phyloP scores from a whole-genome alignment of 140 eudicot species.

The Ambrosia hybrid region DNA sequence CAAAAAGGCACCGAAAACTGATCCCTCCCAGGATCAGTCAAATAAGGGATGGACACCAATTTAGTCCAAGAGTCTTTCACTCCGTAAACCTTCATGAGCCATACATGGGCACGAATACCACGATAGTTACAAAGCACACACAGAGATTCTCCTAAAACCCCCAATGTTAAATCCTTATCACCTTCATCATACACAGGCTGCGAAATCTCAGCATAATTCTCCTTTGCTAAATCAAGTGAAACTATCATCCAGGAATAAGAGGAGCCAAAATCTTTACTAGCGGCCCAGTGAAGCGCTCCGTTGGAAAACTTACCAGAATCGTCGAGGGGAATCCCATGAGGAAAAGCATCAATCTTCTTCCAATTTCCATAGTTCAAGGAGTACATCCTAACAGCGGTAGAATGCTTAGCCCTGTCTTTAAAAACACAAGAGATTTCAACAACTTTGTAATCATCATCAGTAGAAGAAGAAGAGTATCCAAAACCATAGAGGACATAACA shows the following conservation, averaged over 20 bases:
- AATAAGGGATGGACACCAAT: conserved; percentile 37
- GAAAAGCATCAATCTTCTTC: conserved; percentile 46
- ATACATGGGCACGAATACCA: conserved; percentile 36
- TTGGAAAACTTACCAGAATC: conserved; percentile 45
- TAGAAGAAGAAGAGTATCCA: conserved; percentile 26
- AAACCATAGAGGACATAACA: conserved; percentile 40
- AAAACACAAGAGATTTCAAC: conserved; percentile 38
- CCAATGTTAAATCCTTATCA: conserved; percentile 31
- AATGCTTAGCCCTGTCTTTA: conserved; percentile 6
- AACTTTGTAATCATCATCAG: conserved; percentile 42
- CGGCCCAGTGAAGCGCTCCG: conserved; percentile 56
- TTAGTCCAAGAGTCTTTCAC: conserved; percentile 59
- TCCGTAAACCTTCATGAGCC: conserved; percentile 69
- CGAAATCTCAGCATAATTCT: conserved; percentile 33
- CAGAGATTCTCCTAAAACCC: conserved; percentile 32
- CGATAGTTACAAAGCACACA: conserved; percentile 37
- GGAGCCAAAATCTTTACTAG: conserved; percentile 13
- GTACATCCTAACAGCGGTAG: conserved; percentile 36
- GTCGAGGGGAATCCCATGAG: conserved; percentile 37
- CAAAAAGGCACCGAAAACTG: conserved; percentile 32
- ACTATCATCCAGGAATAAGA: conserved; percentile 35
- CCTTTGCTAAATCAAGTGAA: conserved; percentile 44
- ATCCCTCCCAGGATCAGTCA: conserved; percentile 26
- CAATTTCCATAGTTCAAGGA: conserved; percentile 36
- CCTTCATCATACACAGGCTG: conserved; percentile 45